These are phyloP conservation scores for Boletus rubroflammeus DNA, from an alignment of 768 basidiomycete species.

Conservation along the genomic window DNA sequence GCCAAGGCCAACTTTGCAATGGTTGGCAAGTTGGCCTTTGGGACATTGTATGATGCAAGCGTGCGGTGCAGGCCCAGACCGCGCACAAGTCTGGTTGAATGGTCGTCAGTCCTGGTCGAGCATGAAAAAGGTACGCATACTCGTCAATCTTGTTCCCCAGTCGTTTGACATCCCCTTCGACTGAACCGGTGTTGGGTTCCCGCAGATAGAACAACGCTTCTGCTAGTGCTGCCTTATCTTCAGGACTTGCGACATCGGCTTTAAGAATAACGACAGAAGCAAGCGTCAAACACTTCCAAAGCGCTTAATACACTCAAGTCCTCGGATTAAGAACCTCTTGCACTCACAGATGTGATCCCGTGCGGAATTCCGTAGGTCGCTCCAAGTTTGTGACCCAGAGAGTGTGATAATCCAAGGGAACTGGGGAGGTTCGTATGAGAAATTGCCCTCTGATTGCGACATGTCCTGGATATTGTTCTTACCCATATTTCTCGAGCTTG, in stretches of 20 bases:
- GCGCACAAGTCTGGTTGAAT: conserved; percentile 48
- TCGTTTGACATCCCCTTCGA: conserved; percentile 58
- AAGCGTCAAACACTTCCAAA: conserved; percentile 63
- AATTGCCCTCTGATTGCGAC: neutral
- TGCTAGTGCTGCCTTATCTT: conserved; percentile 61
- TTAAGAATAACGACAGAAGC: conserved; percentile 59
- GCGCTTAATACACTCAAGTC: neutral
- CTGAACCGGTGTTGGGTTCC: conserved; percentile 56
- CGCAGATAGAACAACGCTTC: conserved; percentile 54
- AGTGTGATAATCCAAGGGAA: conserved; percentile 71
- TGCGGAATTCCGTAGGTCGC: conserved; percentile 75
- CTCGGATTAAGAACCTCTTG: neutral
- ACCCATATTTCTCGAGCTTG: conserved; percentile 56
- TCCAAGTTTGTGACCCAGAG: conserved; percentile 70
- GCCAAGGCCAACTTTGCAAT: conserved; percentile 41
- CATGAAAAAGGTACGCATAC: conserved; percentile 36
- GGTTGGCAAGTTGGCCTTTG: conserved; percentile 46
- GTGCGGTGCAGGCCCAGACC: conserved; percentile 56
- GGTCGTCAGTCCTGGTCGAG: conserved; percentile 5
- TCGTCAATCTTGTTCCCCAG: conserved; percentile 52
- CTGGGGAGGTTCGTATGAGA: conserved; percentile 29
- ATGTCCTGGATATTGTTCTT: conserved; percentile 2
- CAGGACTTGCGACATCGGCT: conserved; percentile 52
- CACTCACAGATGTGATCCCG: conserved; percentile 74
- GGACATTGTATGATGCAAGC: conserved; percentile 62